Evolutionary conservation across 495 filamentous ascomycete species (phyloP).

Genomic region (Chaetomium tenue): DNA sequence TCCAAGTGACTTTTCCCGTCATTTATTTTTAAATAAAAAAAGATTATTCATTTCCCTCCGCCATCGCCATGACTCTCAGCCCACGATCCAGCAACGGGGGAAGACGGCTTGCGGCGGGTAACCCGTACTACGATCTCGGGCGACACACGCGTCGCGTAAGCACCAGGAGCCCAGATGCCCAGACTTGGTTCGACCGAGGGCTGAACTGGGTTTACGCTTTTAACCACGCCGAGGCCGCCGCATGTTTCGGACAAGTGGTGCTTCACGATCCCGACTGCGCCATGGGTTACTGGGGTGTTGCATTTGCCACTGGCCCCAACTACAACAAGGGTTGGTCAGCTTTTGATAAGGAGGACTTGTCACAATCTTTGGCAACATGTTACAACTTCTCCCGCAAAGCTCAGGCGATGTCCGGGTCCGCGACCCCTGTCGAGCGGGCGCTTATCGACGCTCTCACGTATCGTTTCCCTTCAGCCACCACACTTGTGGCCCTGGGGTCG

Average conservation of each 20-base stretch:
- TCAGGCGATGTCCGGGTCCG: background rate
- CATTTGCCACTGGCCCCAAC: background rate
- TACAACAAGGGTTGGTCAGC: background rate
- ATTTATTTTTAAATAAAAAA: too few species aligned
- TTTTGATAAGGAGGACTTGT: background rate
- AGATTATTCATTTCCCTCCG: too few species aligned
- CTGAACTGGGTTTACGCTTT: background rate
- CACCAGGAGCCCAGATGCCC: background rate
- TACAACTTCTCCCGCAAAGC: background rate
- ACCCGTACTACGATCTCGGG: background rate
- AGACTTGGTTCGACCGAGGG: background rate
- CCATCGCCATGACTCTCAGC: too few species aligned
- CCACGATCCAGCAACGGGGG: too few species aligned
- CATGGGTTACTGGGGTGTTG: background rate
- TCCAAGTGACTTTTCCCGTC: too few species aligned
- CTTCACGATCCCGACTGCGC: background rate
- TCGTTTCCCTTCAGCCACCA: background rate
- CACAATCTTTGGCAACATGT: background rate
- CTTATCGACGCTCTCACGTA: background rate
- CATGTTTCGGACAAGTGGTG: background rate
- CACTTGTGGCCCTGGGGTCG: background rate
- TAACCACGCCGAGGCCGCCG: background rate
- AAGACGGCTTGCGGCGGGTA: background rate
- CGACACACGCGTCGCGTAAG: background rate
- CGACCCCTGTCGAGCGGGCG: background rate